Conservation (phyloP, 176 grass and related monocot species). For the Oryza coarctata region DNA sequence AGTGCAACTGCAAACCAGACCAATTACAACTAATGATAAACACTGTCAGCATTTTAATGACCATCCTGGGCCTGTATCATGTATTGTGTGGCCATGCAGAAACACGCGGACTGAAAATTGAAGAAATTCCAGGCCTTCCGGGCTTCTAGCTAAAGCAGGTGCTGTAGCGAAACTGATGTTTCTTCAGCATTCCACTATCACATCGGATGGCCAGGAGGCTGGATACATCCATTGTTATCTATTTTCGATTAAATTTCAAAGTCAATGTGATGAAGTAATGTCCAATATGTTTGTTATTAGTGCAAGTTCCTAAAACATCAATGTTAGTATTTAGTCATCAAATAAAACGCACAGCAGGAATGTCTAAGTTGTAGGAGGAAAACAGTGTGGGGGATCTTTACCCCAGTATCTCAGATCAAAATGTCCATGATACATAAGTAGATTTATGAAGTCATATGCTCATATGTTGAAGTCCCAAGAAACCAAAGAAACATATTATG, state of each 20-base stretch:
- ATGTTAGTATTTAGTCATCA: neutral
- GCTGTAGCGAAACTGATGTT: neutral
- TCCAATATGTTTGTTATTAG: neutral
- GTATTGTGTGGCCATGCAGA: neutral
- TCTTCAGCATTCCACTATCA: neutral
- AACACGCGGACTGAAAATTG: neutral
- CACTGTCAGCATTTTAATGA: constrained; percentile 1
- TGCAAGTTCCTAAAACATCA: neutral
- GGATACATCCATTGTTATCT: neutral
- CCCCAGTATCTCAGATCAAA: constrained; percentile 1
- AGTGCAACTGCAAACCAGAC: neutral
- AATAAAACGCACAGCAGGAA: neutral
- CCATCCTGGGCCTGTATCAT: neutral
- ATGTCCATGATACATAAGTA: neutral
- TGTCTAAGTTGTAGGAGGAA: neutral
- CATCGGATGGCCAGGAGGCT: neutral
- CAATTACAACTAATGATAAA: neutral
- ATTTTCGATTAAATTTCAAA: neutral
- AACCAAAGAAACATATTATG: neutral
- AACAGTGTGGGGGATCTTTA: neutral
- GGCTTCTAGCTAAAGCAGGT: too few relatives aligned
- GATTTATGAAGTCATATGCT: neutral
- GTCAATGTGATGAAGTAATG: neutral
- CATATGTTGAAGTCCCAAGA: neutral
- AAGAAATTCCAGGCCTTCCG: neutral